Percentiles rank a stretch among this genome's conserved stretches.
Conservation (phyloP, 139 green algal species). For the Chlorella sp. region DNA sequence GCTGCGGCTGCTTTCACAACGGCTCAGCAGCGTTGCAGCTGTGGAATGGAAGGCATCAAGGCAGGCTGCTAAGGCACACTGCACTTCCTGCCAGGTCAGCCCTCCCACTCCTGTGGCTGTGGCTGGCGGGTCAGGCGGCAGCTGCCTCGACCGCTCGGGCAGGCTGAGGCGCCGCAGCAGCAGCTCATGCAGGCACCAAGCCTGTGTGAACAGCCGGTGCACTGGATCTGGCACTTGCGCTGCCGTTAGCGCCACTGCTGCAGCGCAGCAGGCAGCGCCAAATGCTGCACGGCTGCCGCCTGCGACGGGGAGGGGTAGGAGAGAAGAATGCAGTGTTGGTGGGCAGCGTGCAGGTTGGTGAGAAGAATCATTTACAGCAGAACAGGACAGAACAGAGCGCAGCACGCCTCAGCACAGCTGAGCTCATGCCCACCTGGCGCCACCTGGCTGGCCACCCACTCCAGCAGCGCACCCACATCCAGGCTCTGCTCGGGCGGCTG, state of each 20-base stretch:
- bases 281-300: background rate
- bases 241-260: background rate
- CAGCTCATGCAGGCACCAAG: constrained; percentile 24
- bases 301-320: background rate
- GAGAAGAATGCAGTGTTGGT: too few relatives aligned
- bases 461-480: background rate
- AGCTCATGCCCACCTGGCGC: background rate
- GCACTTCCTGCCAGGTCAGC: background rate
- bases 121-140: background rate
- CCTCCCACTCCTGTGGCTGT: background rate
- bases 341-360: too few relatives aligned
- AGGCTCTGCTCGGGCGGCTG: too few relatives aligned
- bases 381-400: too few relatives aligned
- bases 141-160: background rate
- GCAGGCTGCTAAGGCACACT: background rate
- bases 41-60: background rate
- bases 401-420: too few relatives aligned
- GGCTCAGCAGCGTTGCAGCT: background rate
- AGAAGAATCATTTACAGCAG: too few relatives aligned
- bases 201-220: background rate
- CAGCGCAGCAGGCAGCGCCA: background rate
- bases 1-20: background rate
- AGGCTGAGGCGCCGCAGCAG: constrained; percentile 6
- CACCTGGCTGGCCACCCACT: background rate
- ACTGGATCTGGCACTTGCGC: background rate